A percentile compares a stretch with the other conserved stretches of the same genome.
Evolutionary conservation across 306 rosid genomes (phyloP).

Genomic region (Inga laurina): DNA sequence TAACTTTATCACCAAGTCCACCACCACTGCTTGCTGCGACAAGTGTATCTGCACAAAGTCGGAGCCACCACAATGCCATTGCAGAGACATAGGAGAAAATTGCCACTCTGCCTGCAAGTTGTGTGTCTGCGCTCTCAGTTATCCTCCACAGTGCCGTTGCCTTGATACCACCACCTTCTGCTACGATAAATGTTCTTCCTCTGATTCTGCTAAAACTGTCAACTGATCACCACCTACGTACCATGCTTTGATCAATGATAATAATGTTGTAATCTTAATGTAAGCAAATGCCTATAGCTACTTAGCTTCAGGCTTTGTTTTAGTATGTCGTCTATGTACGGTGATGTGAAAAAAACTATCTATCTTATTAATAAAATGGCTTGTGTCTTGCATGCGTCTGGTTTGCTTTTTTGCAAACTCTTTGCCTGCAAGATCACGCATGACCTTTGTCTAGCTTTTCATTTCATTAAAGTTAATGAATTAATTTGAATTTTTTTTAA

Average conservation of each 20-base stretch:
- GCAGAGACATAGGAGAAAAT: background rate
- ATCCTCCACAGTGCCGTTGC: background rate
- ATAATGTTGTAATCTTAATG: no score
- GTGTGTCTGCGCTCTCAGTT: background rate
- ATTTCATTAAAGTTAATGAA: no score
- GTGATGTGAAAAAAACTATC: no score
- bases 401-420: no score
- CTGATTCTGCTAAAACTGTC: background rate
- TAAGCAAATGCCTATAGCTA: no score
- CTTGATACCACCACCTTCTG: background rate
- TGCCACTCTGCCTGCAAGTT: background rate
- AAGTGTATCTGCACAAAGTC: background rate
- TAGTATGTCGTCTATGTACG: background rate
- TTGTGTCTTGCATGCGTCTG: no score
- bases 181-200: background rate
- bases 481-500: no score
- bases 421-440: no score
- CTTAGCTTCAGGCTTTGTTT: background rate
- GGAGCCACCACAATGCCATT: background rate
- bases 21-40: background rate
- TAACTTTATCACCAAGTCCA: background rate
- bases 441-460: no score
- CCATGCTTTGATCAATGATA: no score
- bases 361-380: no score
- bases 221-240: no score